These are phyloP conservation scores for Trichoderma harzianum DNA, from an alignment of 2,329 filamentous ascomycete genomes.

Conservation along the genomic window DNA sequence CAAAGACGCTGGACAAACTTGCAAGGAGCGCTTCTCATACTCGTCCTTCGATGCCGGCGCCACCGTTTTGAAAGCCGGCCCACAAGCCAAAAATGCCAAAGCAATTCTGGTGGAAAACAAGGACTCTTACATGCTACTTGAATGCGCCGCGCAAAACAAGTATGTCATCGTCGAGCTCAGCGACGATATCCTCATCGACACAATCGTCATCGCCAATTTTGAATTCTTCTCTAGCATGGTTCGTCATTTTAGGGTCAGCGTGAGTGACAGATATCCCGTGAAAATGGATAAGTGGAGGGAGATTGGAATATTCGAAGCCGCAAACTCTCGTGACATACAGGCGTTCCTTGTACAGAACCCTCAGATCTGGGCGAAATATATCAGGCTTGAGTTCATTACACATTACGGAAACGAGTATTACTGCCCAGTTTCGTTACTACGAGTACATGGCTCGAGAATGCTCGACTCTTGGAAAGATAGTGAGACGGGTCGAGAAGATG, in stretches of 20 bases:
- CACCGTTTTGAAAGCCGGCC: slow-evolving; percentile 85
- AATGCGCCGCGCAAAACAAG: slow-evolving; percentile 82
- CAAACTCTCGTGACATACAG: slow-evolving; percentile 90
- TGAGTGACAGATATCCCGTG: slow-evolving; percentile 90
- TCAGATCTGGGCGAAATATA: slow-evolving; percentile 90
- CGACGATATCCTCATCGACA: slow-evolving; percentile 83
- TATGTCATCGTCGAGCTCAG: slow-evolving; percentile 93
- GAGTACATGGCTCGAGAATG: slow-evolving; percentile 95
- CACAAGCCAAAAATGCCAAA: slow-evolving; percentile 80
- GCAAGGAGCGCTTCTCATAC: slow-evolving; percentile 96
- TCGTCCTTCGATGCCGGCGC: slow-evolving; percentile 96
- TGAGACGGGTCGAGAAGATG: slow-evolving; percentile 64
- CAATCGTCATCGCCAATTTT: slow-evolving; percentile 94
- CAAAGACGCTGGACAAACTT: slow-evolving; percentile 94
- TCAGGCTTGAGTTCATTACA: slow-evolving; percentile 85
- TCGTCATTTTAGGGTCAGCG: slow-evolving; percentile 82
- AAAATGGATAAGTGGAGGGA: slow-evolving; percentile 91
- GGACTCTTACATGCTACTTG: slow-evolving; percentile 96
- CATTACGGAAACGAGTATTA: slow-evolving; percentile 98
- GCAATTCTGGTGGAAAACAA: slow-evolving; percentile 94
- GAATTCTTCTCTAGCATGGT: slow-evolving; percentile 99
- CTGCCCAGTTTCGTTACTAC: slow-evolving; percentile 84
- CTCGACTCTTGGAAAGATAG: slow-evolving; percentile 88
- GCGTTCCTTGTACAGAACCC: slow-evolving; percentile 92
- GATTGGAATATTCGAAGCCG: slow-evolving; percentile 82